Evolutionary conservation across 2,329 filamentous ascomycete genomes (phyloP).

Genomic region (Xylariomycetidae sp.): DNA sequence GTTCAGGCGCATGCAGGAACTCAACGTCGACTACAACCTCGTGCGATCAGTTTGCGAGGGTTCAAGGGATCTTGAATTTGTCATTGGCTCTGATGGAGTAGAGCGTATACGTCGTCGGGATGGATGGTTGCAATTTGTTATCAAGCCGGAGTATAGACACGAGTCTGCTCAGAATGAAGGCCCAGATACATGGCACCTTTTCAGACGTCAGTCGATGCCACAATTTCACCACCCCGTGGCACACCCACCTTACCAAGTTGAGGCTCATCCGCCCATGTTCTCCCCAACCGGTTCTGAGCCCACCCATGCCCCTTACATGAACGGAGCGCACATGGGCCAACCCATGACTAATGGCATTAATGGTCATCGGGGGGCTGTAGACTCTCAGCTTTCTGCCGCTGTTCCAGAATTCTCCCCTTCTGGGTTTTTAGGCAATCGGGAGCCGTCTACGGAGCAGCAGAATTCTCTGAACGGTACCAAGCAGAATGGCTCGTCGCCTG

Average conservation of each 20-base stretch:
- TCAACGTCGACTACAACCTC: conserved; percentile 68
- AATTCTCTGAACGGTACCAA: conserved; percentile 3
- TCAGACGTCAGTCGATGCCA: conserved; percentile 20
- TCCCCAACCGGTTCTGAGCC: conserved; percentile 23
- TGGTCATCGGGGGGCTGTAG: conserved; percentile 25
- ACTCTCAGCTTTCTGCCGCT: conserved; percentile 55
- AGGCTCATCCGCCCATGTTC: conserved; percentile 24
- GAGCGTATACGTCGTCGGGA: conserved; percentile 73
- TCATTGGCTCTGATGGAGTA: conserved; percentile 68
- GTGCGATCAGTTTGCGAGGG: conserved; percentile 71
- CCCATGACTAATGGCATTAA: conserved; percentile 22
- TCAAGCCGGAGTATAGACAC: conserved; percentile 65
- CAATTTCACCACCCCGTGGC: conserved; percentile 16
- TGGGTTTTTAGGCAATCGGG: conserved; percentile 7
- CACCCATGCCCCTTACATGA: conserved; percentile 27
- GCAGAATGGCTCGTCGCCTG: conserved; percentile 1
- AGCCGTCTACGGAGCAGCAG: neutral
- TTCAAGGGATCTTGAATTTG: conserved; percentile 69
- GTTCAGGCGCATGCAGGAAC: conserved; percentile 79
- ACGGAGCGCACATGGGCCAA: conserved; percentile 22
- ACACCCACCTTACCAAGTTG: conserved; percentile 20
- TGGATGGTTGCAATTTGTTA: conserved; percentile 75
- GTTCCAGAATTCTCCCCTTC: conserved; percentile 58
- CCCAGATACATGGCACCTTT: conserved; percentile 35
- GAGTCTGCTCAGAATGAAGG: conserved; percentile 71